These are phyloP conservation scores for Exobasidium cylindrosporum DNA, from an alignment of 1,284 basidiomycete species.

Conservation along the genomic window DNA sequence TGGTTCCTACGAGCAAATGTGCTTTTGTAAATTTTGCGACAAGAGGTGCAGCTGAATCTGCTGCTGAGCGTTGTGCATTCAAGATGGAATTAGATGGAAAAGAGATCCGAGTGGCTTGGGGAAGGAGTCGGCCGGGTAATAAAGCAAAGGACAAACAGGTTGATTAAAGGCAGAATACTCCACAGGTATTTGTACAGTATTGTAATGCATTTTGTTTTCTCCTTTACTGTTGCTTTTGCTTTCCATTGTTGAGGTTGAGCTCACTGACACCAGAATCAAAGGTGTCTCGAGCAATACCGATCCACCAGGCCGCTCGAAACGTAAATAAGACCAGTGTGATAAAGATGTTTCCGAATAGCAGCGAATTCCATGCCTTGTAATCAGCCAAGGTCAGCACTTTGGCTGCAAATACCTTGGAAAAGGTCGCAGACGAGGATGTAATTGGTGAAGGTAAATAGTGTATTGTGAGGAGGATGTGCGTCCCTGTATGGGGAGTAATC, in stretches of 20 bases:
- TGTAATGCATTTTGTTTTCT: no score
- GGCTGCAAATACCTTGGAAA: constrained; percentile 17
- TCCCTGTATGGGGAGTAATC: constrained; percentile 16
- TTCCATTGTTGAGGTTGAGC: not conserved
- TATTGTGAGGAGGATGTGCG: constrained; percentile 41
- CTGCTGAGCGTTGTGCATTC: constrained; percentile 78
- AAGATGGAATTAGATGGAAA: constrained; percentile 81
- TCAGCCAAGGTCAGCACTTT: not conserved
- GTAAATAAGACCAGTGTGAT: constrained; percentile 44
- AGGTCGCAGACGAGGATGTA: constrained; percentile 18
- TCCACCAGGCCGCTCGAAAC: constrained; percentile 21
- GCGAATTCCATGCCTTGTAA: constrained; percentile 27
- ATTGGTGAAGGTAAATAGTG: constrained; percentile 25
- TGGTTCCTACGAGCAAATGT: constrained; percentile 61
- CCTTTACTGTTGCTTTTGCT: not conserved
- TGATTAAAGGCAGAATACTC: no score
- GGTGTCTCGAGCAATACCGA: not conserved
- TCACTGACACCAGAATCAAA: not conserved
- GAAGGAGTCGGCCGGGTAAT: constrained; percentile 53
- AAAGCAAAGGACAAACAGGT: constrained; percentile 11
- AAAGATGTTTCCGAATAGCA: constrained; percentile 46
- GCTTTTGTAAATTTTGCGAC: constrained; percentile 93
- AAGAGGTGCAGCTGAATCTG: constrained; percentile 74
- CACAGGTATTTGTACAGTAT: no score
- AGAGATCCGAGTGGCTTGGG: constrained; percentile 79